phyloP scores from a whole-genome alignment of 2,329 filamentous ascomycete species.

The Pseudocercospora pini-densiflorae region DNA sequence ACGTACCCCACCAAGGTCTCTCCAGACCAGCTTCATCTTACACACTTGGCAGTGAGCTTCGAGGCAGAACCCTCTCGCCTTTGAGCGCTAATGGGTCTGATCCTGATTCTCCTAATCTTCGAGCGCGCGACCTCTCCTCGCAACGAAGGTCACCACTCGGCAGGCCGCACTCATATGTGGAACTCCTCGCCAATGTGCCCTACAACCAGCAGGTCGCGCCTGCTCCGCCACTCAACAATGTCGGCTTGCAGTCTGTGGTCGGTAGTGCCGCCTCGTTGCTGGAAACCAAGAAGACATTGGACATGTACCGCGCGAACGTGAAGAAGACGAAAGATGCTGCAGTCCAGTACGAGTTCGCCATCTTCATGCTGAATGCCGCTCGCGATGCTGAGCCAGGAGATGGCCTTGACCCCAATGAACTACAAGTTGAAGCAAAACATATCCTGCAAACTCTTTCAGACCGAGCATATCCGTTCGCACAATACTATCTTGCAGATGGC shows the following conservation, averaged over 20 bases:
- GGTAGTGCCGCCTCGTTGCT: conserved; percentile 90
- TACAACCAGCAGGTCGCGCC: conserved; percentile 80
- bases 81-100: conserved; percentile 49
- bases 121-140: conserved; percentile 55
- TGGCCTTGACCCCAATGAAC: conserved; percentile 56
- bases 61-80: conserved; percentile 64
- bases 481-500: conserved; percentile 96
- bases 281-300: conserved; percentile 88
- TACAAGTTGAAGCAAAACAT: conserved; percentile 84
- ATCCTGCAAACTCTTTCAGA: conserved; percentile 87
- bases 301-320: conserved; percentile 96
- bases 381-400: conserved; percentile 67
- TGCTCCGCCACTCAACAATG: conserved; percentile 73
- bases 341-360: conserved; percentile 94
- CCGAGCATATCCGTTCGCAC: conserved; percentile 91
- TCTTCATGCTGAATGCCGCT: conserved; percentile 89
- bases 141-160: conserved; percentile 62
- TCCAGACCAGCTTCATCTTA: conserved; percentile 73
- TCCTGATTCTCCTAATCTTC: conserved; percentile 45
- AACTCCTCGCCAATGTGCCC: conserved; percentile 65
- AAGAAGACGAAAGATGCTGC: conserved; percentile 93
- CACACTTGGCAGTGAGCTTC: conserved; percentile 73
- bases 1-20: conserved; percentile 49
- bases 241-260: conserved; percentile 75
- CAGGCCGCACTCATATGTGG: conserved; percentile 64